Evolutionary conservation across 129 eudicot genomes (phyloP).

Genomic region (Rutidosis leptorrhynchoides): DNA sequence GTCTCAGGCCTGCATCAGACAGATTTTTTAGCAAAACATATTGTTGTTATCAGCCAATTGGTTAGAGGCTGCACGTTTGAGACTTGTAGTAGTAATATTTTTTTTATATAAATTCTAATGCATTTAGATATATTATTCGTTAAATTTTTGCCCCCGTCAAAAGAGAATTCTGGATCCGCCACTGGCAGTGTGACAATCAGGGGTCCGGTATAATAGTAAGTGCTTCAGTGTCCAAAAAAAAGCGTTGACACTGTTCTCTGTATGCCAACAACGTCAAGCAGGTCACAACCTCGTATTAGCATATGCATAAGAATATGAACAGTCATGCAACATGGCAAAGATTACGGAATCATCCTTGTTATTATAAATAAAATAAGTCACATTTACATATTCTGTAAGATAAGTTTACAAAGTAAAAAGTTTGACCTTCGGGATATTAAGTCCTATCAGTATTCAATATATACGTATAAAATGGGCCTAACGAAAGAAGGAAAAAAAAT

Average conservation of each 20-base stretch:
- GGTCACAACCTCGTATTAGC: background rate
- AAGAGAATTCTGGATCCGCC: no score
- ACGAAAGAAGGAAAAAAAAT: background rate
- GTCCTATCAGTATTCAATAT: constrained; percentile 9
- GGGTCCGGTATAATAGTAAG: background rate
- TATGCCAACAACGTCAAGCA: background rate
- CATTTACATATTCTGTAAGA: constrained; percentile 21
- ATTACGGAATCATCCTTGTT: background rate
- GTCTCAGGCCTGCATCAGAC: no score
- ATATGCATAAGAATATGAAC: background rate
- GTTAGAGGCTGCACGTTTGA: no score
- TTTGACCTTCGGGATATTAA: background rate
- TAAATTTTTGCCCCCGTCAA: no score
- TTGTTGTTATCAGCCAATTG: no score
- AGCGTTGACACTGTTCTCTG: background rate
- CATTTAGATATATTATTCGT: no score
- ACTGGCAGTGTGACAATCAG: background rate
- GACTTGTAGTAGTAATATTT: no score
- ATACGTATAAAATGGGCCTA: constrained; percentile 25
- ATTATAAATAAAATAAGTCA: constrained; percentile 17
- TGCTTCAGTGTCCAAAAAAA: background rate
- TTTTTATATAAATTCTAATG: no score
- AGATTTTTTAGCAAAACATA: no score
- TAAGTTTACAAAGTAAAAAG: constrained; percentile 12
- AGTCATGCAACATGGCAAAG: background rate